Base-by-base conservation (phyloP, 768 basidiomycete genomes). In the Agrocybe praecox region DNA sequence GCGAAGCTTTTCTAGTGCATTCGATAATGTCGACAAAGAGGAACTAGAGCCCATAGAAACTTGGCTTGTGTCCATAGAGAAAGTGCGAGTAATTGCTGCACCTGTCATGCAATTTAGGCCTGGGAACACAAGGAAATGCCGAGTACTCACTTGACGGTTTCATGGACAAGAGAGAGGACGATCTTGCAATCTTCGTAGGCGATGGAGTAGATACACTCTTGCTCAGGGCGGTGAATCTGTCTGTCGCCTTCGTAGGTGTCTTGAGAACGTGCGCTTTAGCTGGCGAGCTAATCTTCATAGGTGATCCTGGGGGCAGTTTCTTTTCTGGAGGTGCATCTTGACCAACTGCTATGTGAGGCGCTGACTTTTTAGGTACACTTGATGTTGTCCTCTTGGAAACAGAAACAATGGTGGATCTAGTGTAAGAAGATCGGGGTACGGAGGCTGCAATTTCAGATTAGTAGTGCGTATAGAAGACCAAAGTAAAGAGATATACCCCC, bases 1-100 rank as follows among this genome's bases (percentile, higher is more conserved):
- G 23, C 79, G 77, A n/a, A 92, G 76, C 64, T 86, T 88, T 65
- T 90, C 85, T 23, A 92, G 72, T 2, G 90, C 90, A 58, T 77
- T 79, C 9, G 87, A 83, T 14, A 92, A 74, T 6, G 80, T 88
- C 5, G 84, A 83, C n/a, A 92, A 69, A 0, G 87, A 82, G 4
- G 83, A 80, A 15, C 65, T 64, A 1, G 73, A 49, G 2, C 67
- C 70, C 11, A 69, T 64, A 24, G 55, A 56, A 14, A 62, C 55
- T 43, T 65, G 58, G 21, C 59, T 58, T 7, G 61, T 49, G 43
- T 59, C 61, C 48, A 62, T 60, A 29, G 68, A 64, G 33, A 68
- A 72, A 11, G 71, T 63, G 17, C 68, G 67, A 17, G 65, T 61
- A 15, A 69, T 18, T 12, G 59, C 53, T 17, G 58, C 63, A 46